phyloP scores from a whole-genome alignment of 2,329 filamentous ascomycete species.

The Thelonectria olida region DNA sequence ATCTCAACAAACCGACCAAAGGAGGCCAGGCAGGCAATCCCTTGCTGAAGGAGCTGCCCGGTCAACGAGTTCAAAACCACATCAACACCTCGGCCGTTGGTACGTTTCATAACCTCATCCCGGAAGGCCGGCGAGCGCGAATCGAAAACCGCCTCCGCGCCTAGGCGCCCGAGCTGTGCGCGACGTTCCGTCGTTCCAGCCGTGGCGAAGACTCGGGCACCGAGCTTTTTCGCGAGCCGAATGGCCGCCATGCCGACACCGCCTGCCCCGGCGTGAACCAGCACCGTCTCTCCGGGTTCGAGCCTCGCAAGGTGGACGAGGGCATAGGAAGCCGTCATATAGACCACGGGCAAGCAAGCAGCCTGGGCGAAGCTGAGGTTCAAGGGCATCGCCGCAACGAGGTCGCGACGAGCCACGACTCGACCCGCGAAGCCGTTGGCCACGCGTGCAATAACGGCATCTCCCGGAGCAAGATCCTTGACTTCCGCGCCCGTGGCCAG shows the following conservation, averaged over 20 bases:
- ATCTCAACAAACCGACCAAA: slow-evolving; percentile 29
- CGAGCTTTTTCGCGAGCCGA: slow-evolving; percentile 40
- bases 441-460: too few relatives aligned
- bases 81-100: slow-evolving; percentile 45
- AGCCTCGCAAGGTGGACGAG: slow-evolving; percentile 37
- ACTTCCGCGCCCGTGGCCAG: too few relatives aligned
- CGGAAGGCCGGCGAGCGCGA: slow-evolving; percentile 46
- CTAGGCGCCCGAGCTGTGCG: slow-evolving; percentile 41
- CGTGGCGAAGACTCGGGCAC: slow-evolving; percentile 49
- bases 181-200: slow-evolving; percentile 49
- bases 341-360: slow-evolving; percentile 49
- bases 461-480: too few relatives aligned
- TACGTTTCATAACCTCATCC: slow-evolving; percentile 37
- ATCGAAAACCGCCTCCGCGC: slow-evolving; percentile 45
- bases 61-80: slow-evolving; percentile 53
- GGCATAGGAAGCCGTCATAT: slow-evolving; percentile 43
- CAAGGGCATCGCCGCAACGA: too few relatives aligned
- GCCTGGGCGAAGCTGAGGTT: too few relatives aligned
- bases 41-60: slow-evolving; percentile 51
- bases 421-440: too few relatives aligned
- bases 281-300: slow-evolving; percentile 37
- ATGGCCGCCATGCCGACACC: slow-evolving; percentile 47
- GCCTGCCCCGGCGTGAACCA: slow-evolving; percentile 48
- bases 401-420: too few relatives aligned
- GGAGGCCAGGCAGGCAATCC: slow-evolving; percentile 55